Percentiles rank a stretch among this genome's conserved stretches.
phyloP scores from a whole-genome alignment of 352 stramenopile genomes.

The Phytophthora colocasiae region DNA sequence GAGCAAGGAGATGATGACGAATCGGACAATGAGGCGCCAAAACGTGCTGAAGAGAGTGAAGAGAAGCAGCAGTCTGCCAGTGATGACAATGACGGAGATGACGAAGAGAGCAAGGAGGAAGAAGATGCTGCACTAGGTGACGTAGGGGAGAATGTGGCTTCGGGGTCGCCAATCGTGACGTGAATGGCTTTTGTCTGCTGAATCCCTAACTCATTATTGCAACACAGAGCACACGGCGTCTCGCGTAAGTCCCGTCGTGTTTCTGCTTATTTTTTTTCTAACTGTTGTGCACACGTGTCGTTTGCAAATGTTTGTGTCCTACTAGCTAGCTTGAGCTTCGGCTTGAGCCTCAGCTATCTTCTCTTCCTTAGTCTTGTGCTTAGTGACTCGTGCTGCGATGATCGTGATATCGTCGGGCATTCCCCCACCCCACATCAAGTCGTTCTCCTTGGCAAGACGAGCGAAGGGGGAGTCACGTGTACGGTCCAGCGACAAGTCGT shows the following conservation, averaged over 20 bases:
- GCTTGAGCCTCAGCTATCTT: constrained; percentile 31
- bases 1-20: constrained; percentile 34
- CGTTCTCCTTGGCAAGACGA: constrained; percentile 97
- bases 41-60: background rate
- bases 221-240: constrained; percentile 28
- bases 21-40: constrained; percentile 12
- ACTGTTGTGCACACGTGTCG: constrained; percentile 15
- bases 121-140: constrained; percentile 42
- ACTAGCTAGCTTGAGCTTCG: constrained; percentile 19
- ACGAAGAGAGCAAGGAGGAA: constrained; percentile 31
- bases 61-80: background rate
- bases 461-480: constrained; percentile 96
- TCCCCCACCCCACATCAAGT: constrained; percentile 96
- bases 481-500: constrained; percentile 93
- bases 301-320: constrained; percentile 20
- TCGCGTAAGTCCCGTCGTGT: constrained; percentile 24
- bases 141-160: constrained; percentile 22
- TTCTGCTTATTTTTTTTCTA: constrained; percentile 32
- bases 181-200: background rate
- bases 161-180: no score
- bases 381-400: constrained; percentile 69
- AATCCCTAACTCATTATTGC: constrained; percentile 31
- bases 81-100: constrained; percentile 25
- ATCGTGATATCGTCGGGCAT: constrained; percentile 93
- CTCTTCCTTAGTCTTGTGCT: constrained; percentile 47